A percentile compares a stretch with the other conserved stretches of the same genome.
These are phyloP conservation scores for Tephrocybe sp. DNA, from an alignment of 768 basidiomycete species.

Conservation along the genomic window DNA sequence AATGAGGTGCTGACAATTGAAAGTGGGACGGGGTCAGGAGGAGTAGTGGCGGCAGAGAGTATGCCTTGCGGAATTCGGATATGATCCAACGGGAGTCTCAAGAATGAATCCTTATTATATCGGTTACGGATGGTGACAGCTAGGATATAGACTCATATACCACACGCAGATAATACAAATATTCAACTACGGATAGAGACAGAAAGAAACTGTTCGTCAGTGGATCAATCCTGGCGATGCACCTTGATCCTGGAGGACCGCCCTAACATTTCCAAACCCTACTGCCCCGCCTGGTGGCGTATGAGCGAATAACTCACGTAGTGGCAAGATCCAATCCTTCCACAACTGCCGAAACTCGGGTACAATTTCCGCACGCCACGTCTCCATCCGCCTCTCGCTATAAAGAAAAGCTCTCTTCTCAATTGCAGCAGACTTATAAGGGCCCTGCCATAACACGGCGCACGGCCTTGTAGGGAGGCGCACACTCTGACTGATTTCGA, in stretches of 20 bases:
- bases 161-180: no score
- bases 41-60: no score
- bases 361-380: neutral
- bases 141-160: no score
- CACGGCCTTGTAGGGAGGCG: neutral
- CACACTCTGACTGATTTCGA: neutral
- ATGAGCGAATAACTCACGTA: neutral
- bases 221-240: no score
- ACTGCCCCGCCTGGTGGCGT: neutral
- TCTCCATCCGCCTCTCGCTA: neutral
- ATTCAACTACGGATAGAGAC: no score
- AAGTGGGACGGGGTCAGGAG: no score
- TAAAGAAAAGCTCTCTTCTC: neutral
- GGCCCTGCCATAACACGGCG: neutral
- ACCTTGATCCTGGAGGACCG: neutral
- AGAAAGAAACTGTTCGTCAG: no score
- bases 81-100: no score
- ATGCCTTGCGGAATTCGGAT: no score
- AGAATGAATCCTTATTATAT: no score
- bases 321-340: neutral
- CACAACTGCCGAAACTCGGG: conserved; percentile 1
- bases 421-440: neutral
- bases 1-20: no score
- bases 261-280: neutral
- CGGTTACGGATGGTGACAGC: no score